Percentiles rank a stretch among this genome's conserved stretches.
Conservation (phyloP, 2,329 filamentous ascomycete species). For the Xylariales sp. region DNA sequence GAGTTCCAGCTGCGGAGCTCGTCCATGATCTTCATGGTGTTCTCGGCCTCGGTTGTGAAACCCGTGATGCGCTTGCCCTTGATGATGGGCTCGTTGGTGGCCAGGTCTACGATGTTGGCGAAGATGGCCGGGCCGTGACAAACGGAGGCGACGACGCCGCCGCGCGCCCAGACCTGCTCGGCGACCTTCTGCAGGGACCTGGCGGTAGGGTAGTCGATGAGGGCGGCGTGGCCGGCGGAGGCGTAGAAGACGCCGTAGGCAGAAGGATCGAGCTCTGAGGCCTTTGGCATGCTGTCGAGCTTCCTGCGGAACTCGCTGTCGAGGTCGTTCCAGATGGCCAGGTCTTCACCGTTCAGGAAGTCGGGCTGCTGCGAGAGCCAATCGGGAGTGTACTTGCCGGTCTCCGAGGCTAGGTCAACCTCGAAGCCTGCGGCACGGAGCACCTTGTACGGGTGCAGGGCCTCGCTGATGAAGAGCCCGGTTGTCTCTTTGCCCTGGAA, state of each 20-base stretch:
- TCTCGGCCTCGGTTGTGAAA: conserved; percentile 33
- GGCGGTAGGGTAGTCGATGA: conserved; percentile 41
- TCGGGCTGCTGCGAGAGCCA: conserved; percentile 37
- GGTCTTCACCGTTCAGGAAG: conserved; percentile 35
- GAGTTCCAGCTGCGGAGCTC: conserved; percentile 24
- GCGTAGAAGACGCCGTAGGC: conserved; percentile 35
- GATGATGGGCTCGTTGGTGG: conserved; percentile 29
- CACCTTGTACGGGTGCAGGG: conserved; percentile 42
- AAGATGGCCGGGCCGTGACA: conserved; percentile 35
- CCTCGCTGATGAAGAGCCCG: conserved; percentile 42
- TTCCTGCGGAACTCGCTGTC: conserved; percentile 38
- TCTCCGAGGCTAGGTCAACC: conserved; percentile 41
- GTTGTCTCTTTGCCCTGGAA: conserved; percentile 33
- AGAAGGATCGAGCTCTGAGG: conserved; percentile 26
- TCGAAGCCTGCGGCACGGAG: conserved; percentile 38
- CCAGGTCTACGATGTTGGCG: conserved; percentile 24
- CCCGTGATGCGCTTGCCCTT: conserved; percentile 31
- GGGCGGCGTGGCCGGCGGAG: conserved; percentile 36
- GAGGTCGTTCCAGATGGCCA: conserved; percentile 31
- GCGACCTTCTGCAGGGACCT: conserved; percentile 34
- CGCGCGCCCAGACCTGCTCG: conserved; percentile 30
- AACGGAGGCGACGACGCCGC: conserved; percentile 37
- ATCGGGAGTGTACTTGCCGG: conserved; percentile 35
- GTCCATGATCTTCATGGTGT: conserved; percentile 25
- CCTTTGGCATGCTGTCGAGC: conserved; percentile 35